Conservation (phyloP, 2,329 filamentous ascomycete species). For the Akanthomyces dipterigenus region DNA sequence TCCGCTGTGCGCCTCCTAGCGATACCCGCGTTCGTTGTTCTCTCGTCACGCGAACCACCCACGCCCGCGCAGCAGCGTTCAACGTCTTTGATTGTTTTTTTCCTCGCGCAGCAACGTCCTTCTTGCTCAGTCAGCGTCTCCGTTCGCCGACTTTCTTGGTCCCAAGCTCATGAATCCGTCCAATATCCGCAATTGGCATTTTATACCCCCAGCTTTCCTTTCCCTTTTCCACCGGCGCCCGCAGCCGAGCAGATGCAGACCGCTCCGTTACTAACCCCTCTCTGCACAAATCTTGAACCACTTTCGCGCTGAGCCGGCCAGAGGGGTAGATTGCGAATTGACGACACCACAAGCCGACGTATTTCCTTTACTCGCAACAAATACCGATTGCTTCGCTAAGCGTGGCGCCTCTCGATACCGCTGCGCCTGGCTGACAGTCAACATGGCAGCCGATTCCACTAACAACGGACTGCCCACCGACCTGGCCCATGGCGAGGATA, state of each 20-base stretch:
- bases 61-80: neutral
- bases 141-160: neutral
- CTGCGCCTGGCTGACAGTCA: conserved; percentile 14
- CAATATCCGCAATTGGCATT: conserved; percentile 10
- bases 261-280: conserved; percentile 10
- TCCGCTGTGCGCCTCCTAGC: neutral
- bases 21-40: conserved; percentile 7
- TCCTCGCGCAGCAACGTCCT: neutral
- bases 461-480: conserved; percentile 31
- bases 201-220: neutral
- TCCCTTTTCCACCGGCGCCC: neutral
- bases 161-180: neutral
- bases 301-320: conserved; percentile 4
- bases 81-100: neutral
- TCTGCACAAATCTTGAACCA: conserved; percentile 8
- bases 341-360: neutral
- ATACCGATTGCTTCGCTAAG: neutral
- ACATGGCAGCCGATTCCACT: conserved; percentile 43
- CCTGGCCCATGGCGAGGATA: conserved; percentile 25
- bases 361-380: neutral
- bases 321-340: neutral
- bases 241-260: conserved; percentile 14
- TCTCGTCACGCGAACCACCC: conserved; percentile 8
- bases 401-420: neutral
- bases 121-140: neutral